Percentiles rank a stretch among this genome's conserved stretches.
Evolutionary conservation across 2,329 filamentous ascomycete genomes (phyloP).

Genomic region (Arthrobotrys musiformis): DNA sequence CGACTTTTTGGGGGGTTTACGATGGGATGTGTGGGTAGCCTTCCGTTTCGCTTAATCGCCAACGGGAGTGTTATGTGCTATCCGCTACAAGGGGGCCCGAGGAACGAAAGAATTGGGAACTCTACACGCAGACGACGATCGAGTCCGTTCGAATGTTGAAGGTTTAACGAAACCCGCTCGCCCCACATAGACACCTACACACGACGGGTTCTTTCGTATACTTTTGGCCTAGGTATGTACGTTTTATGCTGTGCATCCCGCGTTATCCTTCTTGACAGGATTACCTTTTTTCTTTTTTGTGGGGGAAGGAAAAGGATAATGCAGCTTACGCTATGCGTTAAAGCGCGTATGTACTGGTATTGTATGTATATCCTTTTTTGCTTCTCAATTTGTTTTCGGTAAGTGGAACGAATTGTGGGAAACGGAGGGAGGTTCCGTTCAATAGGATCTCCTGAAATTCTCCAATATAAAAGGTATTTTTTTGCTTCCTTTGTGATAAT

Average conservation of each 20-base stretch:
- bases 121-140: too few species aligned
- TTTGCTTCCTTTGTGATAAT: too few species aligned
- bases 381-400: constrained; percentile 1
- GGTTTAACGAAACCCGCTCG: background rate
- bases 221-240: too few species aligned
- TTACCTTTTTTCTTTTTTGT: background rate
- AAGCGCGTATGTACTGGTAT: constrained; percentile 7
- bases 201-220: too few species aligned
- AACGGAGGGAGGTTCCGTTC: constrained; percentile 4
- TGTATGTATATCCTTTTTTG: background rate
- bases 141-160: constrained; percentile 14
- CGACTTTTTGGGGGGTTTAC: background rate
- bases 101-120: background rate
- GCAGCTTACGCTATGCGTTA: constrained; percentile 9
- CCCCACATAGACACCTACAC: background rate
- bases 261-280: constrained; percentile 23
- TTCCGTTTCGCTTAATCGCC: constrained; percentile 36
- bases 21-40: background rate
- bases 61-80: constrained; percentile 40
- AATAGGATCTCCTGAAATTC: background rate
- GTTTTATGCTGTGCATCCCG: background rate
- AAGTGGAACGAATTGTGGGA: background rate
- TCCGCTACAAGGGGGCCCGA: constrained; percentile 13
- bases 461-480: background rate
- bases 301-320: background rate